Percentiles rank a stretch among this genome's conserved stretches.
phyloP scores from a whole-genome alignment of 1,284 basidiomycete genomes.

The Exsudoporus floridanus region DNA sequence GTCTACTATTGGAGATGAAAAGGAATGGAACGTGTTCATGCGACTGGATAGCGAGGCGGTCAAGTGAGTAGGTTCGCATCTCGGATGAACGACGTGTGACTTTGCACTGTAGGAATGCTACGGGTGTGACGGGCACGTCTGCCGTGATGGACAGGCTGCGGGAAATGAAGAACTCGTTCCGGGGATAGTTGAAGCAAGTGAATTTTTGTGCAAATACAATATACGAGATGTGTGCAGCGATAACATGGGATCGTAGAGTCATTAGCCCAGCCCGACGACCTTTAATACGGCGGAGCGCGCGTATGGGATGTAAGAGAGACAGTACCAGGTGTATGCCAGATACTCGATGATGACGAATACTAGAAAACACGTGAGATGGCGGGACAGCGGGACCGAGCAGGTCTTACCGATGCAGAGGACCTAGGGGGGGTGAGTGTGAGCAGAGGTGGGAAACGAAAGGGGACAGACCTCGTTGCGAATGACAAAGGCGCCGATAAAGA shows the following conservation, averaged over 20 bases:
- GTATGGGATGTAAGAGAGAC: slow-evolving; percentile 84
- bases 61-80: slow-evolving; percentile 44
- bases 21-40: slow-evolving; percentile 86
- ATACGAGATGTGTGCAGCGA: no score
- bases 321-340: slow-evolving; percentile 84
- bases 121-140: slow-evolving; percentile 43
- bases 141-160: slow-evolving; percentile 74
- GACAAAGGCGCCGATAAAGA: slow-evolving; percentile 82
- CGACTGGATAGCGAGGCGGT: slow-evolving; percentile 58
- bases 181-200: slow-evolving; percentile 34
- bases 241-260: no score
- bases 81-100: background rate
- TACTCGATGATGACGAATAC: slow-evolving; percentile 87
- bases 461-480: slow-evolving; percentile 60
- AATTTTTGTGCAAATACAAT: background rate
- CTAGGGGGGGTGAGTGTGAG: slow-evolving; percentile 31
- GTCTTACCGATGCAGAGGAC: slow-evolving; percentile 49
- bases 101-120: slow-evolving; percentile 41
- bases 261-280: slow-evolving; percentile 54
- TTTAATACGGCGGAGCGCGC: slow-evolving; percentile 73
- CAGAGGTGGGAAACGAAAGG: slow-evolving; percentile 1
- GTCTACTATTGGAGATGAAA: slow-evolving; percentile 84
- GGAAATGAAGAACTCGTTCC: slow-evolving; percentile 81
- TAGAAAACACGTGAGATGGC: slow-evolving; percentile 29
- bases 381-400: background rate